phyloP scores from a whole-genome alignment of 495 filamentous ascomycete genomes.

The Sabuloglossum arenarium region DNA sequence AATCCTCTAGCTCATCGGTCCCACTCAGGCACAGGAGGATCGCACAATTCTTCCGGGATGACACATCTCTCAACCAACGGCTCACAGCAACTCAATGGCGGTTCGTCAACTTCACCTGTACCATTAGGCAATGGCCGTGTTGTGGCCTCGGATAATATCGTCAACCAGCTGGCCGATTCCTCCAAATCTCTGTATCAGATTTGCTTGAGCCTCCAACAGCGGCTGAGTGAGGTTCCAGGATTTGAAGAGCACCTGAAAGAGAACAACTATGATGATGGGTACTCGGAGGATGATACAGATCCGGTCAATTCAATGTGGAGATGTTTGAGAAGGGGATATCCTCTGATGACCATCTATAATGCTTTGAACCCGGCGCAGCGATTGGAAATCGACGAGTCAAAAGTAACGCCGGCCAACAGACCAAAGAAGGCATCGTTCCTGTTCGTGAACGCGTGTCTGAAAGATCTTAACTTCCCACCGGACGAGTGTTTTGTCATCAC shows the following conservation, averaged over 20 bases:
- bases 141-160: constrained; percentile 66
- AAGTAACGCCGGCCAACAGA: constrained; percentile 38
- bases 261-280: constrained; percentile 29
- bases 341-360: constrained; percentile 80
- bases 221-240: constrained; percentile 60
- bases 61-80: background rate
- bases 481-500: constrained; percentile 79
- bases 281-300: constrained; percentile 38
- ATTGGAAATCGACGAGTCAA: constrained; percentile 39
- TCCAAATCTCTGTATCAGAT: constrained; percentile 84
- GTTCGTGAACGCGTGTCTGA: constrained; percentile 32
- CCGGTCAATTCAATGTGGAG: constrained; percentile 85
- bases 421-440: constrained; percentile 38
- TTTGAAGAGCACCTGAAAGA: constrained; percentile 54
- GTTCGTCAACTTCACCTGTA: background rate
- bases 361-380: constrained; percentile 41
- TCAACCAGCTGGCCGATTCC: constrained; percentile 81
- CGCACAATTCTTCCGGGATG: background rate
- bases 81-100: background rate
- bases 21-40: background rate
- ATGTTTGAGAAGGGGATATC: constrained; percentile 63
- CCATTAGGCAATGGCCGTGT: constrained; percentile 33
- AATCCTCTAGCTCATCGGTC: background rate
- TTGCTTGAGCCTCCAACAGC: constrained; percentile 60
- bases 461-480: constrained; percentile 52